A percentile compares a stretch with the other conserved stretches of the same genome.
Conservation (phyloP, 106 monocot species). For the Iris macrosiphon region DNA sequence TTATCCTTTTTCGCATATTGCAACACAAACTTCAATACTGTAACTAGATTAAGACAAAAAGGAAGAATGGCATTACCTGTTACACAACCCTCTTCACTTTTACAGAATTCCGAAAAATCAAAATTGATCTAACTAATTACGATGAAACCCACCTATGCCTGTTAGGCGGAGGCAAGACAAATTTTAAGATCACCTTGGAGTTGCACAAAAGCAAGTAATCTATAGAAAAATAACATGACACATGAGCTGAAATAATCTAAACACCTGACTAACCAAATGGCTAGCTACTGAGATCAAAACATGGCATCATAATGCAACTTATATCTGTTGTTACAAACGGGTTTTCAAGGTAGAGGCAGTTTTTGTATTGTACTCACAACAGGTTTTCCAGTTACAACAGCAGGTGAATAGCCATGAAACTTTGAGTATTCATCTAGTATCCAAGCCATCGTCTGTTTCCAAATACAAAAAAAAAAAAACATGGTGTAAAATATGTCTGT, state of each 20-base stretch:
- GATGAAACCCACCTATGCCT: slow-evolving; percentile 1
- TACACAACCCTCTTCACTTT: too few relatives aligned
- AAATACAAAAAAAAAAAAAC: slow-evolving; percentile 4
- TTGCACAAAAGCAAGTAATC: too few relatives aligned
- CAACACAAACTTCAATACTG: too few relatives aligned
- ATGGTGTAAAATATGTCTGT: not conserved
- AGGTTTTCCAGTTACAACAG: slow-evolving; percentile 90
- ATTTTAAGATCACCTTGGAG: not conserved
- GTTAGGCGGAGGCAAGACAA: not conserved
- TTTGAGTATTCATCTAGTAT: slow-evolving; percentile 89
- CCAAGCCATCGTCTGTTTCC: slow-evolving; percentile 82
- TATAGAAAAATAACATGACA: too few relatives aligned
- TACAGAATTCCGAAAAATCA: too few relatives aligned
- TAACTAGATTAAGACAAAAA: too few relatives aligned
- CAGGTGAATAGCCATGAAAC: slow-evolving; percentile 89
- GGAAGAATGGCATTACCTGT: too few relatives aligned
- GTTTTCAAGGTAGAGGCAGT: not conserved
- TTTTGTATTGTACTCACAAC: slow-evolving; percentile 46
- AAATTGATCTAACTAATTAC: too few relatives aligned
- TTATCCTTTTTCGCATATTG: too few relatives aligned
- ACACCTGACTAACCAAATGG: too few relatives aligned
- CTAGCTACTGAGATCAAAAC: not conserved
- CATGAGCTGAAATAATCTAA: too few relatives aligned
- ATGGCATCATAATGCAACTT: not conserved
- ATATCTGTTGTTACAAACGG: not conserved